Base-by-base conservation (phyloP, 805 yeast genomes). In the Cyberlindnera euphorbiae region DNA sequence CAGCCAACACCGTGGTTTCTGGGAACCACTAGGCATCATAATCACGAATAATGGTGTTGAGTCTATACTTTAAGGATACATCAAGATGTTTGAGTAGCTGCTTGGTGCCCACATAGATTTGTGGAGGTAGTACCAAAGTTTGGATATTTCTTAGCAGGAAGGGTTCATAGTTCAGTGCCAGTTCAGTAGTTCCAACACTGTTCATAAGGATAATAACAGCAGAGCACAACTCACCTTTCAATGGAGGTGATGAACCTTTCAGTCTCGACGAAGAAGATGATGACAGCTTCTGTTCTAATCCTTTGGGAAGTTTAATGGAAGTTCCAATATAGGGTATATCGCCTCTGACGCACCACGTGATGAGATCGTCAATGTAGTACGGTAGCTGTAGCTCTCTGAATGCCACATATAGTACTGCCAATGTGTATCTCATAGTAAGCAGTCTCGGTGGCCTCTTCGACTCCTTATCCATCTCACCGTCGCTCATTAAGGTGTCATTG, bases 251-350 rank as follows among this genome's bases (percentile, higher is more conserved):
- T 3, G 32, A n/a, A 10, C 44, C 47, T 7, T 51, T 47, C 9
- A 75, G 72, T 30, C 68, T 67, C 13, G 75, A 53, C 14, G 53
- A 32, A n/a, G 53, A 45, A 18, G 63, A 49, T 18, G 57, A 49
- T 1, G 77, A 73, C 22, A 77, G 42, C 34, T 57, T 55, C 33
- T 58, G 55, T 16, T 58, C 40, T 53, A 66, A 49, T 2, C 43
- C 31, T 19, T 50, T 46, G 8, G 82, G 79, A 4, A 77, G 37
- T 8, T 59, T 39, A 27, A 53, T 57, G 14, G 56, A 40, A 6
- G 73, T 63, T 33, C 59, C 65, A 44, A 69, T 55, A 45, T 65
- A 73, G 3, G 85, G 83, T 1, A 82, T 55, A 22, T 61, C 58
- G 32, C 71, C 71, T 2, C 59, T 46, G 19, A 63, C 49, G 4